Evolutionary conservation across 257 asterid genomes (phyloP), one percentile per base, ranked within the genome.

Genomic region (Fraxinus cuspidata): DNA sequence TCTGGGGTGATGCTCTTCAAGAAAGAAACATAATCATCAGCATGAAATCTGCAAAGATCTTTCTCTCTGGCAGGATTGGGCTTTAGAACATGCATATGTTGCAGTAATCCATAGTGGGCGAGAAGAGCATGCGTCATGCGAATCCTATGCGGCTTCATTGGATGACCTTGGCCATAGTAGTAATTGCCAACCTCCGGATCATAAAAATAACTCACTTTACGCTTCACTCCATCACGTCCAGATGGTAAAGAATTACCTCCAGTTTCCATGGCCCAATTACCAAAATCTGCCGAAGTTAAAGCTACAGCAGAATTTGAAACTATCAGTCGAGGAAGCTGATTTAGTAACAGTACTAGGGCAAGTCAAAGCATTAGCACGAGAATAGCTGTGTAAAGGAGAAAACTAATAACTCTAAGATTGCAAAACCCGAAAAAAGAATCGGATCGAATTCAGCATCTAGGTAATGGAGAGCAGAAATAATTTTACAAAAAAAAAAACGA

Each of bases 131-230:
- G 92, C 0, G 92, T 88, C 92, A 88, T 88, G 38, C 92, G 90
- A 79, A 88, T 88, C 68, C 92, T 84, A 82, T 88, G 92, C 2
- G 92, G 92, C 83, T 88, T 88, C 92, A 88, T 88, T 8, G 92
- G 89, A 84, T 88, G 92, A 31, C 92, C 92, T 81, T 88, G 92
- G 67, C 92, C 92, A 7, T 88, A 88, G 42, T 88, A 88, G 80
- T 88, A 88, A 75, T 86, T 88, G 3, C 92, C 92, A 29, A 88
- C 92, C 86, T 88, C 92, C 0, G 92, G 92, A 47, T 88, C 92
- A 31, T 88, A 88, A 78, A 88, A 88, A 64, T 88, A 88, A 71
- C 92, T 88, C 21, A 88, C 90, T 86, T 88, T 88, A 65, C 92
- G 71, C 86, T 88, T 88, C 81, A 86, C 87, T 32, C 87, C 92